Conservation (phyloP, 805 yeast genomes). For the Brettanomyces custersianus region DNA sequence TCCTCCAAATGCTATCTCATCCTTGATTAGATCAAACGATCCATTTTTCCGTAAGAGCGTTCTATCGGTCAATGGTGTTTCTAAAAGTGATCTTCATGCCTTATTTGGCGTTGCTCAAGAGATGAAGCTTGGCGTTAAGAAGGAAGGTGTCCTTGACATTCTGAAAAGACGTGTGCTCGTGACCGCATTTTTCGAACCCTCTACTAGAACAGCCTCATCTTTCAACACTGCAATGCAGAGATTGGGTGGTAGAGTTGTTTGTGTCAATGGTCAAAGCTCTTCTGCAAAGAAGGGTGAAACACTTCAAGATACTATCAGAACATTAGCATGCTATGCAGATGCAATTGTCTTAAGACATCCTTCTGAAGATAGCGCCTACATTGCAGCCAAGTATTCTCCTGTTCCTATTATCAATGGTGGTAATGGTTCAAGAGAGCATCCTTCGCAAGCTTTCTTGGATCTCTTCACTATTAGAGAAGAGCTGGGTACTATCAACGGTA, state of each 20-base stretch:
- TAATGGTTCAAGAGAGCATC: constrained; percentile 96
- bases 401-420: constrained; percentile 98
- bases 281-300: constrained; percentile 98
- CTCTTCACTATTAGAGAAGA: constrained; percentile 98
- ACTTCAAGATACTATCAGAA: constrained; percentile 90
- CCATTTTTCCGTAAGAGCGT: constrained; percentile 87
- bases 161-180: constrained; percentile 86
- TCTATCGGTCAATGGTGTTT: constrained; percentile 79
- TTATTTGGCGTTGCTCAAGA: constrained; percentile 97
- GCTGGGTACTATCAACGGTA: constrained; percentile 95
- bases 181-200: constrained; percentile 96
- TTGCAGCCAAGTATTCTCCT: constrained; percentile 94
- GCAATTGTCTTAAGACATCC: constrained; percentile 98
- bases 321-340: constrained; percentile 92
- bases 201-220: constrained; percentile 93
- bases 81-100: constrained; percentile 83
- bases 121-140: constrained; percentile 92
- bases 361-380: constrained; percentile 79
- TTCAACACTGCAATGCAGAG: constrained; percentile 99
- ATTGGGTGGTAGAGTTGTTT: constrained; percentile 93
- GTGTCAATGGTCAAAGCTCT: constrained; percentile 78
- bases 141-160: constrained; percentile 88
- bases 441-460: constrained; percentile 96
- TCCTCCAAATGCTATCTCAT: constrained; percentile 72
- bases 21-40: constrained; percentile 72